These are phyloP conservation scores for Moniliophthora roreri DNA, from an alignment of 1,284 basidiomycete species.

Conservation along the genomic window DNA sequence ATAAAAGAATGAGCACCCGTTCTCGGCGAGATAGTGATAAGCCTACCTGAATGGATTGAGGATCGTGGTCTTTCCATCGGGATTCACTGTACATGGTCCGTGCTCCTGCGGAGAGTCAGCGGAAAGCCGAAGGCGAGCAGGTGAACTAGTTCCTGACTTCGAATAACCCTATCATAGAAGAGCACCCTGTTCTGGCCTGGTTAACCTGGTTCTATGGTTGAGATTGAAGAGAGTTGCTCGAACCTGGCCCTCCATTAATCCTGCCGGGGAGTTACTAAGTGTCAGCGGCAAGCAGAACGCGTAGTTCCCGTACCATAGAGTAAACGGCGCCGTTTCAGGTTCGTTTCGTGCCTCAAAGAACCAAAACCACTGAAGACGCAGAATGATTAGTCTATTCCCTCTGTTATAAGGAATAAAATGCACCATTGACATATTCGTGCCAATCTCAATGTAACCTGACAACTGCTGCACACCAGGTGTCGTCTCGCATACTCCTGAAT, in stretches of 20 bases:
- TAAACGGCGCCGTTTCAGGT: conserved; percentile 63
- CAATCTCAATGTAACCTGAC: conserved; percentile 67
- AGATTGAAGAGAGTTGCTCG: too few relatives aligned
- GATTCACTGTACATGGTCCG: conserved; percentile 58
- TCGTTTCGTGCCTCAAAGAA: conserved; percentile 64
- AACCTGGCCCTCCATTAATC: conserved; percentile 60
- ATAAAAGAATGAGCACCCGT: background rate
- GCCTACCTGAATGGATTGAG: conserved; percentile 54
- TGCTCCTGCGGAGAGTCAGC: conserved; percentile 39
- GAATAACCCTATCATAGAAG: conserved; percentile 54
- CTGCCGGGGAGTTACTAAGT: conserved; percentile 24
- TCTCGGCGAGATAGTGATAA: background rate
- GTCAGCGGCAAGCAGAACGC: background rate
- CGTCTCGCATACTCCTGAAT: conserved; percentile 75
- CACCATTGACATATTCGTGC: conserved; percentile 61
- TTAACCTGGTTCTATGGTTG: too few relatives aligned
- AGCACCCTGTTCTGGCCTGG: too few relatives aligned
- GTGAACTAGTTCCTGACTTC: too few relatives aligned
- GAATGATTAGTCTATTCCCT: conserved; percentile 5
- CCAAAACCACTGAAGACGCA: conserved; percentile 59
- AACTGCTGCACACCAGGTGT: conserved; percentile 66
- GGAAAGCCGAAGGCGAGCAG: background rate
- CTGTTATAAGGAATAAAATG: background rate
- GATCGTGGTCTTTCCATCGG: conserved; percentile 49
- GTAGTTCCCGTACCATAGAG: conserved; percentile 48